These are phyloP conservation scores for Scheffersomyces segobiensis DNA, from an alignment of 1,139 yeast genomes.

Conservation along the genomic window DNA sequence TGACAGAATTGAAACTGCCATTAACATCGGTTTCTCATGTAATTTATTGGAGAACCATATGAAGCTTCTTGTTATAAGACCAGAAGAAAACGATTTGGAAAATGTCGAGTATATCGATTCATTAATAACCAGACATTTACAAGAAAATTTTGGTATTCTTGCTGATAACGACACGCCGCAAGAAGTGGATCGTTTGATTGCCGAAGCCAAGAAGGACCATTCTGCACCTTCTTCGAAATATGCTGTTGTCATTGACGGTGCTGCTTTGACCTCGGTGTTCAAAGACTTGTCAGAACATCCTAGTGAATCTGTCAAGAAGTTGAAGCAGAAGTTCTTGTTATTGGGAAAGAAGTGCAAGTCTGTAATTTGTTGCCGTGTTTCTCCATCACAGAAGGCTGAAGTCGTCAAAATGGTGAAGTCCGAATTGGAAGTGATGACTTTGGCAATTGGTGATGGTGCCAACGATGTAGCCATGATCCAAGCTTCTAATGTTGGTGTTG, in stretches of 20 bases:
- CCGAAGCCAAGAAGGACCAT: conserved; percentile 48
- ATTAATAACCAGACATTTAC: conserved; percentile 39
- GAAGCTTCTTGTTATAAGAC: conserved; percentile 71
- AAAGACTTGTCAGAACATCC: conserved; percentile 15
- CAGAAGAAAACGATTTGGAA: conserved; percentile 18
- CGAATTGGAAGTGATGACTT: conserved; percentile 56
- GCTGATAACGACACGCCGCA: conserved; percentile 23
- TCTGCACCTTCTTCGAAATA: conserved; percentile 48
- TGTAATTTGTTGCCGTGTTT: conserved; percentile 64
- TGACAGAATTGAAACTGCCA: conserved; percentile 97
- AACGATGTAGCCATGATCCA: conserved; percentile 72
- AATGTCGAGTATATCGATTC: conserved; percentile 30
- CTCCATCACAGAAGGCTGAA: conserved; percentile 63
- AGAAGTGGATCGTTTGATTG: conserved; percentile 33
- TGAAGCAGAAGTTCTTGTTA: conserved; percentile 46
- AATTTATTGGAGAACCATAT: conserved; percentile 82
- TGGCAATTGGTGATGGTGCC: conserved; percentile 70
- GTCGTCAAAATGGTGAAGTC: conserved; percentile 56
- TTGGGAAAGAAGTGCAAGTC: conserved; percentile 62
- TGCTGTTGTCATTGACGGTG: conserved; percentile 60
- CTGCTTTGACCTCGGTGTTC: conserved; percentile 48
- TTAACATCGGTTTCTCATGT: conserved; percentile 95
- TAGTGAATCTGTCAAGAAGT: conserved; percentile 12
- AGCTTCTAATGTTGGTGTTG: conserved; percentile 65
- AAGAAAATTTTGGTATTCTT: conserved; percentile 38